These are phyloP conservation scores for Myxozyma kluyveri DNA, from an alignment of 805 yeast species.

Conservation along the genomic window DNA sequence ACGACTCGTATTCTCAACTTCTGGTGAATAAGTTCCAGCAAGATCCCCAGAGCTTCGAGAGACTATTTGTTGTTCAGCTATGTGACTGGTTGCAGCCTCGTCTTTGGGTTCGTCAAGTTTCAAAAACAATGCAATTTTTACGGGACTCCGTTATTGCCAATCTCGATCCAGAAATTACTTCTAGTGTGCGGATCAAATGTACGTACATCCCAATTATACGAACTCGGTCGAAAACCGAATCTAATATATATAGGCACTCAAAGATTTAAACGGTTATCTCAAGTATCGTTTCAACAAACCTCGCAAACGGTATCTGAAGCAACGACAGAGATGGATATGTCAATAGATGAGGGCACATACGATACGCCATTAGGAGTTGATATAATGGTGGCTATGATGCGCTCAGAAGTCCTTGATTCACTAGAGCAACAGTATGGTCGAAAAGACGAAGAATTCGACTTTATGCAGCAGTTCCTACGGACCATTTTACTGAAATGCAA, in stretches of 20 bases:
- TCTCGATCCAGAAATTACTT: slow-evolving; percentile 13
- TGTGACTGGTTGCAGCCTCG: slow-evolving; percentile 27
- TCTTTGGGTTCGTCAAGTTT: slow-evolving; percentile 24
- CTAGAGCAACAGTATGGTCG: slow-evolving; percentile 29
- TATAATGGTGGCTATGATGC: slow-evolving; percentile 31
- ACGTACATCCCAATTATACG: neutral
- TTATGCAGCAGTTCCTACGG: slow-evolving; percentile 36
- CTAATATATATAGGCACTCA: slow-evolving; percentile 23
- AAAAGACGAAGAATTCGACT: slow-evolving; percentile 34
- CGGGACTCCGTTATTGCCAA: slow-evolving; percentile 6
- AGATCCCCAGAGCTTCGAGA: slow-evolving; percentile 7
- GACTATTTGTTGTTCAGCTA: slow-evolving; percentile 13
- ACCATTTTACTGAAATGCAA: slow-evolving; percentile 31
- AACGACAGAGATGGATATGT: slow-evolving; percentile 28
- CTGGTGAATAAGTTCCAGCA: slow-evolving; percentile 11
- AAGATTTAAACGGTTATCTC: slow-evolving; percentile 26
- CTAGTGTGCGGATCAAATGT: slow-evolving; percentile 27
- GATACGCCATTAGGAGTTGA: slow-evolving; percentile 35
- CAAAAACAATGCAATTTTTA: slow-evolving; percentile 14
- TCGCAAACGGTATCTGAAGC: neutral
- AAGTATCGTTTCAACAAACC: slow-evolving; percentile 5
- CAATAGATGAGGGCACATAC: slow-evolving; percentile 35
- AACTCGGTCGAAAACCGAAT: neutral
- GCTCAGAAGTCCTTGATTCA: slow-evolving; percentile 27
- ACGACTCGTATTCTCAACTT: slow-evolving; percentile 5